Percentiles rank a stretch among this genome's conserved stretches.
Evolutionary conservation across 1,139 yeast species (phyloP).

Genomic region (Diutina neorugosa): DNA sequence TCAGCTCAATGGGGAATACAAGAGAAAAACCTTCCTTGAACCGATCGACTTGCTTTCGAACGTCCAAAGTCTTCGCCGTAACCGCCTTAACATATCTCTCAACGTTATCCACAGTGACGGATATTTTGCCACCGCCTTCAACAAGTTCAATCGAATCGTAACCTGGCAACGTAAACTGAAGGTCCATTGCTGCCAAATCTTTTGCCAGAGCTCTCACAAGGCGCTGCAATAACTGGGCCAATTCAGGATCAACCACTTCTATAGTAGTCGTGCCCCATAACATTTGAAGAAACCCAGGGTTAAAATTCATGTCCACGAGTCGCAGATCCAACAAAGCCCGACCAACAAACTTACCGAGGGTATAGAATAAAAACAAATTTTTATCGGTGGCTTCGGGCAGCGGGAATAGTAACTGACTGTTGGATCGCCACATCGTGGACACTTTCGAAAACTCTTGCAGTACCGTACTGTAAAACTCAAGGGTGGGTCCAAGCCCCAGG

Average conservation of each 20-base stretch:
- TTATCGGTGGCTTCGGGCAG: conserved; percentile 30
- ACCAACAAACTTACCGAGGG: conserved; percentile 76
- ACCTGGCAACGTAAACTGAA: conserved; percentile 74
- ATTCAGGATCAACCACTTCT: background rate
- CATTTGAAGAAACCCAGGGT: conserved; percentile 53
- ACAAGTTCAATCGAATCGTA: conserved; percentile 47
- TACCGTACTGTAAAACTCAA: conserved; percentile 79
- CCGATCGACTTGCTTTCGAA: conserved; percentile 49
- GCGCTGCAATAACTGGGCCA: background rate
- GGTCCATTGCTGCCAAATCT: conserved; percentile 20
- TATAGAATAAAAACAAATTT: conserved; percentile 42
- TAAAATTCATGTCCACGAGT: conserved; percentile 73
- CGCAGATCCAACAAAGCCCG: conserved; percentile 80
- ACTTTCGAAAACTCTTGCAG: conserved; percentile 55
- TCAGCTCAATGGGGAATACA: conserved; percentile 79
- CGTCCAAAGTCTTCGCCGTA: conserved; percentile 53
- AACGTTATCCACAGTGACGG: conserved; percentile 43
- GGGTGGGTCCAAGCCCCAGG: conserved; percentile 90
- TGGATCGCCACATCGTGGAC: conserved; percentile 28
- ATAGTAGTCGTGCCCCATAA: conserved; percentile 7
- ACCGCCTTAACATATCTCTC: conserved; percentile 46
- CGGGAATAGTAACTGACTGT: conserved; percentile 47
- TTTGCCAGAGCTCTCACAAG: conserved; percentile 5
- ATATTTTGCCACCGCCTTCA: conserved; percentile 39
- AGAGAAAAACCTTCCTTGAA: conserved; percentile 75